Evolutionary conservation across 352 stramenopile species (phyloP).

Genomic region (Halophytophthora batemanensis): DNA sequence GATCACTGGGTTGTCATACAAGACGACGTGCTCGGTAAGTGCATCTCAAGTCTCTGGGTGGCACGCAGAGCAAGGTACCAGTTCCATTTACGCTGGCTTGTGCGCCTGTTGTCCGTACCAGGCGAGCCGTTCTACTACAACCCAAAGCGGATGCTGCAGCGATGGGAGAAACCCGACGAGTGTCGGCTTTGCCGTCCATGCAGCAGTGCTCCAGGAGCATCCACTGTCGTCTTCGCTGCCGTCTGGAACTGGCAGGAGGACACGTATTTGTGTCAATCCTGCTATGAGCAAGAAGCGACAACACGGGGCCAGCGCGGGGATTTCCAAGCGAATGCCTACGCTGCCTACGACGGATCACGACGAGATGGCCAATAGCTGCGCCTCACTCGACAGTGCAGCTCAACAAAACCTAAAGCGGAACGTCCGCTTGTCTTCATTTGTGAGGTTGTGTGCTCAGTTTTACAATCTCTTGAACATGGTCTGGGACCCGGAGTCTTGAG

Average conservation of each 20-base stretch:
- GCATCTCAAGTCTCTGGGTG: too few relatives aligned
- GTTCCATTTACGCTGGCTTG: constrained; percentile 1
- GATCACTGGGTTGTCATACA: constrained; percentile 60
- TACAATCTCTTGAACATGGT: too few relatives aligned
- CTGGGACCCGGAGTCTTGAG: too few relatives aligned
- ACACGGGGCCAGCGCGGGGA: constrained; percentile 10
- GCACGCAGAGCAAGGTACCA: background rate
- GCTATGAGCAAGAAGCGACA: constrained; percentile 28
- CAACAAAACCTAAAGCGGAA: background rate
- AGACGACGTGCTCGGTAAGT: constrained; percentile 41
- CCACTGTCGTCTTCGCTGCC: constrained; percentile 31
- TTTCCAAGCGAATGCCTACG: constrained; percentile 26
- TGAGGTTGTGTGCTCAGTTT: background rate
- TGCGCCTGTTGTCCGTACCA: constrained; percentile 9
- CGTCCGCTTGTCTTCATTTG: constrained; percentile 1
- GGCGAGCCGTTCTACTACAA: constrained; percentile 73
- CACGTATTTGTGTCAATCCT: constrained; percentile 46
- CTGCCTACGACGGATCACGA: constrained; percentile 51
- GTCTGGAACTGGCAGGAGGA: constrained; percentile 49
- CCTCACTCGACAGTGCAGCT: background rate
- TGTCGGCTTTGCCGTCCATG: constrained; percentile 46
- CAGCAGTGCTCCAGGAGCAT: constrained; percentile 1
- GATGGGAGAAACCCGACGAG: constrained; percentile 50
- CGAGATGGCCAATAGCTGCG: constrained; percentile 19
- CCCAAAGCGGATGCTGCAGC: constrained; percentile 45